Evolutionary conservation across 495 filamentous ascomycete species (phyloP).

Genomic region (Daldinia grandis): DNA sequence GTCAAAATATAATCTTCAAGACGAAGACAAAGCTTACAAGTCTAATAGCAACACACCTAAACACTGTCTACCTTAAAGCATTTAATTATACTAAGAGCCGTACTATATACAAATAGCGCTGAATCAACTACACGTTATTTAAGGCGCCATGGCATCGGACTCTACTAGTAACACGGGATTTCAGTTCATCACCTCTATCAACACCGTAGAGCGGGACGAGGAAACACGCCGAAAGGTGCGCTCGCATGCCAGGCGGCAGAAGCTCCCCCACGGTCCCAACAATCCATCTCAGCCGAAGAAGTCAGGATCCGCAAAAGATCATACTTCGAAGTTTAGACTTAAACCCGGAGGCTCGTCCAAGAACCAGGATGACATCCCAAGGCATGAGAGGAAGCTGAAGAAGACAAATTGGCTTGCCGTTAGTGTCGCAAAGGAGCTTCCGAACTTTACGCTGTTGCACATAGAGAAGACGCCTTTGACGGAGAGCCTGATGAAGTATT

Average conservation of each 20-base stretch:
- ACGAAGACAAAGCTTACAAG: constrained; percentile 20
- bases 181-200: constrained; percentile 48
- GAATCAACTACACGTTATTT: neutral
- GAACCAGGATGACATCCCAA: neutral
- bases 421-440: constrained; percentile 42
- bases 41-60: constrained; percentile 14
- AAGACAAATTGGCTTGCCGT: constrained; percentile 42
- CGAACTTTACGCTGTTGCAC: constrained; percentile 43
- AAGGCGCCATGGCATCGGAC: constrained; percentile 17
- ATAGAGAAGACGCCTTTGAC: constrained; percentile 46
- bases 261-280: constrained; percentile 36
- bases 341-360: constrained; percentile 29
- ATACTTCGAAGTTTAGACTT: constrained; percentile 45
- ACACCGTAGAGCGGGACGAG: constrained; percentile 46
- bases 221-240: constrained; percentile 46
- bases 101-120: neutral
- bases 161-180: constrained; percentile 27
- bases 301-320: constrained; percentile 42
- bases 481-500: constrained; percentile 45
- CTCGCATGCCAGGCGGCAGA: constrained; percentile 45
- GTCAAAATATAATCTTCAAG: constrained; percentile 6
- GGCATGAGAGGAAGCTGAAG: constrained; percentile 32
- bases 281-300: constrained; percentile 39
- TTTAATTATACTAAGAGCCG: neutral
- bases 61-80: constrained; percentile 7